A percentile compares a stretch with the other conserved stretches of the same genome.
Conservation (phyloP, 352 stramenopile genomes). For the Aphanomyces astaci region DNA sequence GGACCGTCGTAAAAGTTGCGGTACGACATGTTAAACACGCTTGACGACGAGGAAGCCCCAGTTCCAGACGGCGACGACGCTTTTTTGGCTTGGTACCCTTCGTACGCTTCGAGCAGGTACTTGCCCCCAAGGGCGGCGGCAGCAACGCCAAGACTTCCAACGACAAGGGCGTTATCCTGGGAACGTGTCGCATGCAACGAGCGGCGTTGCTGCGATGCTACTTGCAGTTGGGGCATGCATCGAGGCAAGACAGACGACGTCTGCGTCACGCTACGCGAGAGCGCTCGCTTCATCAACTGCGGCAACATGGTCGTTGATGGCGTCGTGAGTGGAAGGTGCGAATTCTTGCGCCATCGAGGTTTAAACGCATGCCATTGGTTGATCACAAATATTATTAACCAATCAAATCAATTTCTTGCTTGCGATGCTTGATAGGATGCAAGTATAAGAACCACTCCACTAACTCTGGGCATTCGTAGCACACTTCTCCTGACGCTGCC, state of each 20-base stretch:
- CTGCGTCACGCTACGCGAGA: neutral
- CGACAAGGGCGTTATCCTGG: slow-evolving; percentile 51
- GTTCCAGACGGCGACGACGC: slow-evolving; percentile 26
- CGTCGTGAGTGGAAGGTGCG: neutral
- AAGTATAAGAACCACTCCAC: no score
- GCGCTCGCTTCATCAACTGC: neutral
- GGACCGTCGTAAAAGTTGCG: slow-evolving; percentile 93
- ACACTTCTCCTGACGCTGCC: no score
- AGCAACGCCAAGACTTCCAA: slow-evolving; percentile 59
- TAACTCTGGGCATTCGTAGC: no score
- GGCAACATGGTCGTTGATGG: neutral
- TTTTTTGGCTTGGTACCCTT: slow-evolving; percentile 51
- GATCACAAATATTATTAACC: neutral
- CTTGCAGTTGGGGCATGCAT: neutral
- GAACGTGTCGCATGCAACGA: slow-evolving; percentile 50
- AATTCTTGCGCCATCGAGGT: neutral
- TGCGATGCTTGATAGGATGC: no score
- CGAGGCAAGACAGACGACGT: neutral
- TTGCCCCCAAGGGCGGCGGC: slow-evolving; percentile 63
- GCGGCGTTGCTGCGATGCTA: neutral
- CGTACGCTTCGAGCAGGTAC: slow-evolving; percentile 70
- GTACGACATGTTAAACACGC: slow-evolving; percentile 30
- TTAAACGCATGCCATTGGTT: neutral
- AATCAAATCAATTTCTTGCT: no score
- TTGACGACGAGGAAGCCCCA: slow-evolving; percentile 8